phyloP scores from a whole-genome alignment of 768 basidiomycete genomes.

The Kwoniella mangroviensis region DNA sequence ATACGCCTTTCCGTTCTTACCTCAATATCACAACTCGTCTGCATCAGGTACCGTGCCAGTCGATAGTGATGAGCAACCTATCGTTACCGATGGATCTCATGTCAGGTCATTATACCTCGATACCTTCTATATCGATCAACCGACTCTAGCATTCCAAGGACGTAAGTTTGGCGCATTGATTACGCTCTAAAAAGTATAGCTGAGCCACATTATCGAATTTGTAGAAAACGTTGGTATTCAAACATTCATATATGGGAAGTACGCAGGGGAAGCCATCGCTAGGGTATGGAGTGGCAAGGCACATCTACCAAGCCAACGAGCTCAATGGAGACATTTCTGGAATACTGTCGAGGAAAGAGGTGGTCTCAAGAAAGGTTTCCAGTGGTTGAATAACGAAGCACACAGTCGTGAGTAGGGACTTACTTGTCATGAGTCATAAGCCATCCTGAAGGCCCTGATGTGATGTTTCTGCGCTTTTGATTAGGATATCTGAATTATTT shows the following conservation, averaged over 20 bases:
- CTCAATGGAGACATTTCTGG: slow-evolving; percentile 24
- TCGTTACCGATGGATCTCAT: slow-evolving; percentile 28
- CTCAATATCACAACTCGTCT: slow-evolving; percentile 56
- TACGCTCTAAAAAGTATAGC: neutral
- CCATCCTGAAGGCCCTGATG: neutral
- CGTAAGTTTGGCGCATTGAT: slow-evolving; percentile 16
- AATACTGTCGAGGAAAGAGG: slow-evolving; percentile 25
- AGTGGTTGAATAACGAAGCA: slow-evolving; percentile 19
- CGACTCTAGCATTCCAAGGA: slow-evolving; percentile 34
- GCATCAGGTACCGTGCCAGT: neutral
- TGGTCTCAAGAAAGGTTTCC: slow-evolving; percentile 27
- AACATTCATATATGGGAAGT: slow-evolving; percentile 30
- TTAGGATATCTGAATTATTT: slow-evolving; percentile 16
- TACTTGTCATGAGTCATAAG: too few relatives aligned
- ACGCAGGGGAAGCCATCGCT: slow-evolving; percentile 24
- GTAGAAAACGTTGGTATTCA: slow-evolving; percentile 30
- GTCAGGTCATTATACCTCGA: slow-evolving; percentile 27
- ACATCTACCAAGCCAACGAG: slow-evolving; percentile 9
- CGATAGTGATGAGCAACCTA: slow-evolving; percentile 21
- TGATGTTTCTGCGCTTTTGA: neutral
- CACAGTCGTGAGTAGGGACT: slow-evolving; percentile 15
- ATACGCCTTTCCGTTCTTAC: slow-evolving; percentile 62
- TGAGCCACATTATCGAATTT: neutral
- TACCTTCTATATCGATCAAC: slow-evolving; percentile 33
- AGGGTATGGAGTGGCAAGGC: slow-evolving; percentile 30